Conservation (phyloP, 1,139 yeast species). For the Saccharomyces hybrid region DNA sequence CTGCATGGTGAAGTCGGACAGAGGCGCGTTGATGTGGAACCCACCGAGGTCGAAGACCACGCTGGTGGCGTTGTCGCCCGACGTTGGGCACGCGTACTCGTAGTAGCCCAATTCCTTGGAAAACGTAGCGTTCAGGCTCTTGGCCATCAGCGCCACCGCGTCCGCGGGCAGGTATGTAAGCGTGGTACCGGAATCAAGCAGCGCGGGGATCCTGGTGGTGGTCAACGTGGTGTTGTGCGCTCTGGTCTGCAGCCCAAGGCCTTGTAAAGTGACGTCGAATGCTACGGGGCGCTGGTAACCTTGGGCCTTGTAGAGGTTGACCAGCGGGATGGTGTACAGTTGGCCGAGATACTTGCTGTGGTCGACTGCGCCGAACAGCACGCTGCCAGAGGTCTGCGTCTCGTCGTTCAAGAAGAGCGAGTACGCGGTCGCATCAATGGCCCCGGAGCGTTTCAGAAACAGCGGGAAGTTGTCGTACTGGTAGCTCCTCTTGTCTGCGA, state of each 20-base stretch:
- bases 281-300: constrained; percentile 34
- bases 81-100: constrained; percentile 30
- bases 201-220: constrained; percentile 31
- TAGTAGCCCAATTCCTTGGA: constrained; percentile 33
- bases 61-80: constrained; percentile 18
- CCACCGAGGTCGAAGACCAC: constrained; percentile 49
- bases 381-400: constrained; percentile 37
- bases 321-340: constrained; percentile 37
- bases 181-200: constrained; percentile 48
- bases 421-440: constrained; percentile 47
- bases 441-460: constrained; percentile 45
- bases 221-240: constrained; percentile 24
- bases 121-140: constrained; percentile 36
- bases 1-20: constrained; percentile 35
- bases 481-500: constrained; percentile 5
- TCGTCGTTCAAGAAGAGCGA: constrained; percentile 44
- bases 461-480: constrained; percentile 44
- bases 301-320: constrained; percentile 35
- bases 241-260: constrained; percentile 32
- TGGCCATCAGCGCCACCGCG: constrained; percentile 29
- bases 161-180: constrained; percentile 36
- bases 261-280: constrained; percentile 40
- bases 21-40: constrained; percentile 41
- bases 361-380: constrained; percentile 55
- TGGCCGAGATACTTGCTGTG: constrained; percentile 37